Evolutionary conservation across 495 filamentous ascomycete species (phyloP).

Genomic region (Recurvomyces mirabilis): DNA sequence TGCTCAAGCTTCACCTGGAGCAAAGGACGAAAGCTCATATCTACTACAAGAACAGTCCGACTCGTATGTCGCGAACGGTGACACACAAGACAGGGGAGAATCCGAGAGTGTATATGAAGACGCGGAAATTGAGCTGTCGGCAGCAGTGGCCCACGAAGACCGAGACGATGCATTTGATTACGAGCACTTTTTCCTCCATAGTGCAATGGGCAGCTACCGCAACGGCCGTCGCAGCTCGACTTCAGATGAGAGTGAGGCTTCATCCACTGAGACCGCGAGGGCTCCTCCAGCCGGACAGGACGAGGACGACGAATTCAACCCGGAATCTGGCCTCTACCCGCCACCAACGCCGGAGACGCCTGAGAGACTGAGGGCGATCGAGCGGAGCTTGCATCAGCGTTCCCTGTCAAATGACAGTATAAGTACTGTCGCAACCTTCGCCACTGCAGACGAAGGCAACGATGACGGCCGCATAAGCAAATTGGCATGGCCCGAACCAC

Average conservation of each 20-base stretch:
- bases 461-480: background rate
- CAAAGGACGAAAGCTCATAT: background rate
- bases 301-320: constrained; percentile 5
- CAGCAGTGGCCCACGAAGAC: constrained; percentile 65
- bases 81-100: too few species aligned
- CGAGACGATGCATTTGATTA: constrained; percentile 97
- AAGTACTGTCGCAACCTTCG: constrained; percentile 71
- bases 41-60: too few species aligned
- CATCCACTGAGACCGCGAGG: constrained; percentile 66
- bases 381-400: constrained; percentile 35
- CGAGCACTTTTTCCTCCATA: constrained; percentile 87
- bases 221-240: constrained; percentile 36
- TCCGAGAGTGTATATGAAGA: constrained; percentile 49
- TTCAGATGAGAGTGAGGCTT: constrained; percentile 47
- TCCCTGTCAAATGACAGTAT: constrained; percentile 55
- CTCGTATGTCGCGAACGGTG: too few species aligned
- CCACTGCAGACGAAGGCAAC: constrained; percentile 63
- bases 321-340: constrained; percentile 4
- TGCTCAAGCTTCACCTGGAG: background rate
- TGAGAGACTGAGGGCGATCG: constrained; percentile 14
- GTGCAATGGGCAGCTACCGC: constrained; percentile 65
- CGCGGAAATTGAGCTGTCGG: constrained; percentile 34
- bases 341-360: constrained; percentile 18
- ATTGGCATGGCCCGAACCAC: constrained; percentile 13
- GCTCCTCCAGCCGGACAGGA: constrained; percentile 30